phyloP scores from a whole-genome alignment of 106 monocot genomes.

The Xerophyta viscosa region DNA sequence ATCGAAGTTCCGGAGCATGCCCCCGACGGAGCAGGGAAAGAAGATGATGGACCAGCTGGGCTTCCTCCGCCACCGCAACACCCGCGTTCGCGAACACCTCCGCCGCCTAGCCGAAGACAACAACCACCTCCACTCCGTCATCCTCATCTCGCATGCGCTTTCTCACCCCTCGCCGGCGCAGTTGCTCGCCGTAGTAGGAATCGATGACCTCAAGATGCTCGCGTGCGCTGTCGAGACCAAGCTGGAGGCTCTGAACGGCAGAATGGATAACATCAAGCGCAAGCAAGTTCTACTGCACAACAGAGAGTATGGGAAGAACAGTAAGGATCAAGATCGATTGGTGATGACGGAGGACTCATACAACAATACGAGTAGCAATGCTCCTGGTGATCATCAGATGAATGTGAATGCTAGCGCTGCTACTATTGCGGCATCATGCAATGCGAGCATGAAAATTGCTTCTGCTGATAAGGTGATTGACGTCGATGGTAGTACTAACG shows the following conservation, averaged over 20 bases:
- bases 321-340: too few relatives aligned
- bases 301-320: too few relatives aligned
- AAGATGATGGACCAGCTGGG: slow-evolving; percentile 14
- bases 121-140: not conserved
- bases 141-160: not conserved
- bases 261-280: not conserved
- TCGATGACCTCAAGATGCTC: slow-evolving; percentile 3
- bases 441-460: too few relatives aligned
- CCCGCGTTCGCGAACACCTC: not conserved
- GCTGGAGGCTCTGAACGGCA: slow-evolving; percentile 1
- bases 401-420: too few relatives aligned
- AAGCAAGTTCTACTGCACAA: too few relatives aligned
- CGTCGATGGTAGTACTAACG: too few relatives aligned
- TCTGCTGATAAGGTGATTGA: too few relatives aligned
- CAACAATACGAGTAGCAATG: too few relatives aligned
- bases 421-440: too few relatives aligned
- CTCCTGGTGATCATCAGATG: too few relatives aligned
- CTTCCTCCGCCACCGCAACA: slow-evolving; percentile 1
- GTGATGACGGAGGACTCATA: too few relatives aligned
- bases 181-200: not conserved
- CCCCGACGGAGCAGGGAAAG: slow-evolving; percentile 9
- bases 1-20: slow-evolving; percentile 1
- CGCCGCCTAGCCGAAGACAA: slow-evolving; percentile 1
- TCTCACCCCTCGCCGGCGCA: not conserved
- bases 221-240: slow-evolving; percentile 2